Evolutionary conservation across 257 asterid species (phyloP).

Genomic region (Solanum boliviense): DNA sequence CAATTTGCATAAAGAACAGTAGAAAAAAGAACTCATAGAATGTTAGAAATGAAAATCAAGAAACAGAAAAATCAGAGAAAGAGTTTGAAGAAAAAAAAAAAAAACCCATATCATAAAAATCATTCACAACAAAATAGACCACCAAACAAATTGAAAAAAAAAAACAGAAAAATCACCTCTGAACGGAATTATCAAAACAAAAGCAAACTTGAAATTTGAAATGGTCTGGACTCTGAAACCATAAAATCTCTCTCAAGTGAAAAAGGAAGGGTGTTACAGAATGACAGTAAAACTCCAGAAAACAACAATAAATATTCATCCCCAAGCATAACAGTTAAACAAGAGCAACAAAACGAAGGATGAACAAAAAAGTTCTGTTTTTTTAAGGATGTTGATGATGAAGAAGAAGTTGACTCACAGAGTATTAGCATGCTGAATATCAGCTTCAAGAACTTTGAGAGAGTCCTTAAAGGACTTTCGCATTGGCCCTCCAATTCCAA

Average conservation of each 20-base stretch:
- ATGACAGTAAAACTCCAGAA: background rate
- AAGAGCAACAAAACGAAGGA: background rate
- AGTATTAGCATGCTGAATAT: conserved; percentile 84
- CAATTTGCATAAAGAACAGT: background rate
- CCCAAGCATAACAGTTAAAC: background rate
- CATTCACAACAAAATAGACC: background rate
- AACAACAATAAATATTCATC: background rate
- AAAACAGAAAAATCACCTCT: background rate
- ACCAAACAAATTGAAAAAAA: background rate
- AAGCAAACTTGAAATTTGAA: background rate
- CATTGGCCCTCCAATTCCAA: conserved; percentile 28
- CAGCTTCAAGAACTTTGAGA: conserved; percentile 76
- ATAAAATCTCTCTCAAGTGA: background rate
- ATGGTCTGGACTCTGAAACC: background rate
- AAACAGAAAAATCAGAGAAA: background rate
- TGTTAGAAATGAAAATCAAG: background rate
- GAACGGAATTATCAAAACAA: background rate
- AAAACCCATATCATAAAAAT: background rate
- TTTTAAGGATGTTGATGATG: background rate
- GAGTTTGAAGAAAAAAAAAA: background rate
- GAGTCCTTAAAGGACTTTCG: conserved; percentile 75
- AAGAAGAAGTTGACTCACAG: conserved; percentile 25
- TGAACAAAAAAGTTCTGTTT: background rate
- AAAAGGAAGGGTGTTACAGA: background rate
- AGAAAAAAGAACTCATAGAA: background rate